Percentiles rank a stretch among this genome's conserved stretches.
Conservation (phyloP, 352 stramenopile genomes). For the Pythium brassicae region DNA sequence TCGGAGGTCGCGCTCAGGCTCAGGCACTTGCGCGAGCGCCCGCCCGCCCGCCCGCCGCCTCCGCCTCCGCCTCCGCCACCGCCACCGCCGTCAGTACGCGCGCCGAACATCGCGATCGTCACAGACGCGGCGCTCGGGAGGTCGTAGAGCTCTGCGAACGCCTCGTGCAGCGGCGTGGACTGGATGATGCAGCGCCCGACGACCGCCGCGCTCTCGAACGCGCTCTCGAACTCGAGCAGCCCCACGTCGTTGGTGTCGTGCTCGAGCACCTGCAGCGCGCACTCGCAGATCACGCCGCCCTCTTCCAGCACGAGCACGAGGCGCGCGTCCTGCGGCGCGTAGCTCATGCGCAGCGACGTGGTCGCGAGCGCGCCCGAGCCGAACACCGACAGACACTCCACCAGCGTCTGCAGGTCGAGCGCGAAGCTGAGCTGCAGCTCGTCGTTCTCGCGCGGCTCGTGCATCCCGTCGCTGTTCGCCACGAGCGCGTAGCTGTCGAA, state of each 20-base stretch:
- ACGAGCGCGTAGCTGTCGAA: slow-evolving; percentile 69
- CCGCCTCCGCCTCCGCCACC: too few relatives aligned
- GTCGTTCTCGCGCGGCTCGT: slow-evolving; percentile 21
- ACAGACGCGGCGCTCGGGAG: slow-evolving; percentile 76
- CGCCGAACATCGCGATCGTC: slow-evolving; percentile 62
- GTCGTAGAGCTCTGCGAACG: slow-evolving; percentile 80
- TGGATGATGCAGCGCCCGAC: slow-evolving; percentile 81
- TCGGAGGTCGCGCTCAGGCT: slow-evolving; percentile 66
- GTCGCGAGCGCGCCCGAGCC: slow-evolving; percentile 50
- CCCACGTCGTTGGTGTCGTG: slow-evolving; percentile 68
- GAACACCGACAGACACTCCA: slow-evolving; percentile 84
- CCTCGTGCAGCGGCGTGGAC: slow-evolving; percentile 74
- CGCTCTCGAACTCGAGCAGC: slow-evolving; percentile 70
- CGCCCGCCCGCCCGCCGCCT: too few relatives aligned
- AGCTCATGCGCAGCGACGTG: slow-evolving; percentile 75
- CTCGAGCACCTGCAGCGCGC: slow-evolving; percentile 76
- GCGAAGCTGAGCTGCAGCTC: slow-evolving; percentile 62
- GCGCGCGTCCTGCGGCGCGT: slow-evolving; percentile 52
- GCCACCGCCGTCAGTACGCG: too few relatives aligned
- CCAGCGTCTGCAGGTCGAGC: slow-evolving; percentile 60
- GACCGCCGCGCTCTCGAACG: slow-evolving; percentile 71
- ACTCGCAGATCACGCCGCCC: slow-evolving; percentile 82
- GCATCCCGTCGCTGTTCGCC: background rate
- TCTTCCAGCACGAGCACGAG: slow-evolving; percentile 76
- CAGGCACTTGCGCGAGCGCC: slow-evolving; percentile 33